Evolutionary conservation across 345 rosid genomes (phyloP).

Genomic region (Arabis hirsuta): DNA sequence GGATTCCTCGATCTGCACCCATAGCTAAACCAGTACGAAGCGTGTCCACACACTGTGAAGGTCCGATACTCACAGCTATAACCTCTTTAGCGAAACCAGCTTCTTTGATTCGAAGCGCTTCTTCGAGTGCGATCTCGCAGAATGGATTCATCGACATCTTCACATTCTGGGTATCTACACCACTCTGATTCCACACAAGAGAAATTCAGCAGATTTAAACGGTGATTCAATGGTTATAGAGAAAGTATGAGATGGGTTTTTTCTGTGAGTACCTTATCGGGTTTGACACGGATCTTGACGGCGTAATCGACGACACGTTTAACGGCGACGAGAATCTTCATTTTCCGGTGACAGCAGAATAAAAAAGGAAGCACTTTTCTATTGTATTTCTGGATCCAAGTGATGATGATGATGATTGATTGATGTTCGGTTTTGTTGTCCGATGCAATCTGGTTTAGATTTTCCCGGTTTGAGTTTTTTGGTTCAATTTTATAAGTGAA

Average conservation of each 20-base stretch:
- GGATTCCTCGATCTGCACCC: conserved; percentile 95
- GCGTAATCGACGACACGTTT: conserved; percentile 94
- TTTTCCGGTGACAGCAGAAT: conserved; percentile 29
- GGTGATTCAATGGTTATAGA: neutral
- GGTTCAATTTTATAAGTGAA: no score
- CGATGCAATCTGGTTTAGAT: neutral
- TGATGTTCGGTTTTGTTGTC: neutral
- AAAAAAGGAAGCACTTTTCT: neutral
- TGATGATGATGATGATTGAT: conserved; percentile 2
- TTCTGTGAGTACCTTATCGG: conserved; percentile 70
- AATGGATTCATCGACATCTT: conserved; percentile 99
- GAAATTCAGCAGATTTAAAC: neutral
- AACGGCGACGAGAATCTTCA: conserved; percentile 93
- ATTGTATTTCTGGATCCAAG: neutral
- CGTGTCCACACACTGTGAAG: conserved; percentile 73
- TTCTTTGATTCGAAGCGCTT: conserved; percentile 85
- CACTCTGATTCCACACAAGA: conserved; percentile 54
- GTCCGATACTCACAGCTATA: conserved; percentile 78
- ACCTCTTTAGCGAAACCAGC: conserved; percentile 86
- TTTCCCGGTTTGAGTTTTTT: no score
- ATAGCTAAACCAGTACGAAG: conserved; percentile 93
- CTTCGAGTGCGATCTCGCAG: conserved; percentile 92
- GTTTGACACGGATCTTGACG: conserved; percentile 91
- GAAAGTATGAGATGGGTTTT: neutral
- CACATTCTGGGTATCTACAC: conserved; percentile 89